Conservation (phyloP, 495 filamentous ascomycete genomes). For the Penicillium mononematosum region DNA sequence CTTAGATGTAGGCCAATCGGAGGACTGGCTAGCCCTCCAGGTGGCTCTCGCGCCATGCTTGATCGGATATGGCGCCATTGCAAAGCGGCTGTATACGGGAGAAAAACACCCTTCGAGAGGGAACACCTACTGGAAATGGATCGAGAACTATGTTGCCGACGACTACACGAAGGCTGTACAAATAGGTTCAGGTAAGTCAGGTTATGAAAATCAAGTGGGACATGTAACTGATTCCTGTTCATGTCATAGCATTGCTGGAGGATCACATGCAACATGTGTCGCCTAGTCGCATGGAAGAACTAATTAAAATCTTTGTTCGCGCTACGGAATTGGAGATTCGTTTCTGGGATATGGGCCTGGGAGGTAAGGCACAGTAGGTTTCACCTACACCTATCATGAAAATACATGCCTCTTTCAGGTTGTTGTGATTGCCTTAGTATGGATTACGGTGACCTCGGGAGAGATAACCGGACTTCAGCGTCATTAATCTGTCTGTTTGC, state of each 20-base stretch:
- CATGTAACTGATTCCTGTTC: conserved; percentile 20
- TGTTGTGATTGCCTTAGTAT: too few relatives aligned
- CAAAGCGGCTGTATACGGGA: conserved; percentile 59
- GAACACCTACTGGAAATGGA: conserved; percentile 90
- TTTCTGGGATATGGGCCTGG: conserved; percentile 82
- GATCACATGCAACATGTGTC: conserved; percentile 67
- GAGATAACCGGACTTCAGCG: too few relatives aligned
- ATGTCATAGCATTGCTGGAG: conserved; percentile 62
- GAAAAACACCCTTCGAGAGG: conserved; percentile 53
- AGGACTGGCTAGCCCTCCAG: conserved; percentile 82
- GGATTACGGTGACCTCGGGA: too few relatives aligned
- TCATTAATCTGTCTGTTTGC: too few relatives aligned
- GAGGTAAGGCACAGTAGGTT: conserved; percentile 29
- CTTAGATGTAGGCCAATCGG: conserved; percentile 81
- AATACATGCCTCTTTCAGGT: not conserved
- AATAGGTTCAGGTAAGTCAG: conserved; percentile 60
- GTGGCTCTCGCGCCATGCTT: conserved; percentile 81
- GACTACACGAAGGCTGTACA: conserved; percentile 71
- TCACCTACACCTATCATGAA: not conserved
- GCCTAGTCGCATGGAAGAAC: conserved; percentile 70
- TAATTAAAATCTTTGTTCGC: conserved; percentile 79
- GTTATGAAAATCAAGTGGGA: conserved; percentile 11
- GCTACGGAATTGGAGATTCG: conserved; percentile 87
- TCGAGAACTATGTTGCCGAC: conserved; percentile 77
- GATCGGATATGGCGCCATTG: conserved; percentile 81